These are phyloP conservation scores for Zopfochytrium polystomum DNA, from an alignment of 371 early-diverging fungal species.

Conservation along the genomic window DNA sequence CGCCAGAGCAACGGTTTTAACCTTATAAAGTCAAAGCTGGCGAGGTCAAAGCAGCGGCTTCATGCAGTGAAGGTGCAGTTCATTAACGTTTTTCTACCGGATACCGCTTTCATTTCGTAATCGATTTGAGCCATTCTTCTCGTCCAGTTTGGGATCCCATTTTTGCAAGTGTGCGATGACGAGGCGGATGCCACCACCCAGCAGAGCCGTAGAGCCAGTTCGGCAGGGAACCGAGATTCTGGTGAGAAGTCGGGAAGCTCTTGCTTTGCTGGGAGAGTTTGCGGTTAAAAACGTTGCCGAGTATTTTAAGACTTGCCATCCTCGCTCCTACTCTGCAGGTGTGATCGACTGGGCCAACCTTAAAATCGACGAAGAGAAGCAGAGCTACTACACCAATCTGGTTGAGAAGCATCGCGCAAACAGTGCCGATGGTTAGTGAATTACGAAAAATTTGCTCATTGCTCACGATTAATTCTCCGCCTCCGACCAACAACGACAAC, in stretches of 20 bases:
- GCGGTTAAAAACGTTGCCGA: too few relatives aligned
- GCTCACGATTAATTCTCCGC: background rate
- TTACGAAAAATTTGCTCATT: background rate
- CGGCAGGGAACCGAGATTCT: too few relatives aligned
- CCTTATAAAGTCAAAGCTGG: constrained; percentile 38
- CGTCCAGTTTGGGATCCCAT: constrained; percentile 45
- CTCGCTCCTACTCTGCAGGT: background rate
- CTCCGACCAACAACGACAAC: background rate
- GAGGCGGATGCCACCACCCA: background rate
- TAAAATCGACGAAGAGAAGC: constrained; percentile 43
- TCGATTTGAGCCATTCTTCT: too few relatives aligned
- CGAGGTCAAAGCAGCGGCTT: constrained; percentile 35
- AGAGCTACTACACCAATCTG: constrained; percentile 36
- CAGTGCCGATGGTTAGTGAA: too few relatives aligned
- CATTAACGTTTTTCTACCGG: background rate
- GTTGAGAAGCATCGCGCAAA: constrained; percentile 2
- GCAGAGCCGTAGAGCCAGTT: constrained; percentile 6
- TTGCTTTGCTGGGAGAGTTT: too few relatives aligned
- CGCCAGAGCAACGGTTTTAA: constrained; percentile 29
- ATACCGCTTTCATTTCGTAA: background rate
- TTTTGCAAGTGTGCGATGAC: constrained; percentile 30
- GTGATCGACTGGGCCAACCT: constrained; percentile 40
- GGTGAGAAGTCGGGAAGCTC: too few relatives aligned
- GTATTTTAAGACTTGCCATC: too few relatives aligned
- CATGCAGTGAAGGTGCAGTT: constrained; percentile 36